phyloP scores from a whole-genome alignment of 1,139 yeast genomes.

The Hansenula lynferdii region DNA sequence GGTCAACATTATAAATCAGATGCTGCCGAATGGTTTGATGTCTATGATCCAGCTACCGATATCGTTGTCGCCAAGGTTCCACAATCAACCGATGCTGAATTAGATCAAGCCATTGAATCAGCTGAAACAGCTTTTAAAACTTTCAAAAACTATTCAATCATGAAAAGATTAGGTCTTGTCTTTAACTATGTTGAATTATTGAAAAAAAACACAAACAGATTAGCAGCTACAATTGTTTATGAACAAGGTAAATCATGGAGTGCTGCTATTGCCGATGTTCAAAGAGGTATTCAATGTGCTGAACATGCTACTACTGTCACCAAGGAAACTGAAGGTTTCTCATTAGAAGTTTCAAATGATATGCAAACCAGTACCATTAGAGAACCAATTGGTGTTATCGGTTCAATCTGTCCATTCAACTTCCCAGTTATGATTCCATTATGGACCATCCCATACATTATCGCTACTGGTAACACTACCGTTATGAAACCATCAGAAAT shows the following conservation, averaged over 20 bases:
- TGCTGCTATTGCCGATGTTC: slow-evolving; percentile 77
- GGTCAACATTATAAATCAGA: slow-evolving; percentile 55
- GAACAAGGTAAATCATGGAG: slow-evolving; percentile 81
- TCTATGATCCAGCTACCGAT: slow-evolving; percentile 77
- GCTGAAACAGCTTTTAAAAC: slow-evolving; percentile 57
- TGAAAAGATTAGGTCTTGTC: slow-evolving; percentile 72
- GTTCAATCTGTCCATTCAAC: slow-evolving; percentile 67
- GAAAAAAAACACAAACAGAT: slow-evolving; percentile 62
- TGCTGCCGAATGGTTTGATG: slow-evolving; percentile 60
- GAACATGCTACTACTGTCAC: slow-evolving; percentile 57
- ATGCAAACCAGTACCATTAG: slow-evolving; percentile 81
- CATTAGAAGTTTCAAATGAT: slow-evolving; percentile 65
- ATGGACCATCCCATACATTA: slow-evolving; percentile 73
- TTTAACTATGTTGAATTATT: slow-evolving; percentile 68
- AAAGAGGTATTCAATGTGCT: slow-evolving; percentile 79
- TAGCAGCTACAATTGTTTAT: slow-evolving; percentile 67
- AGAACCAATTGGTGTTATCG: slow-evolving; percentile 59
- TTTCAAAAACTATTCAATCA: slow-evolving; percentile 57
- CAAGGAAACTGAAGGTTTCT: slow-evolving; percentile 60
- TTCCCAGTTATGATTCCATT: slow-evolving; percentile 87
- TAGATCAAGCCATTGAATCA: slow-evolving; percentile 61
- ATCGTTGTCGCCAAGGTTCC: slow-evolving; percentile 65
- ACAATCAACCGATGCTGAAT: slow-evolving; percentile 63
- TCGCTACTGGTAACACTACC: slow-evolving; percentile 76
- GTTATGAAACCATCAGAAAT: slow-evolving; percentile 77